Evolutionary conservation across 2,329 filamentous ascomycete species (phyloP).

Genomic region (Pseudofabraea citricarpa): DNA sequence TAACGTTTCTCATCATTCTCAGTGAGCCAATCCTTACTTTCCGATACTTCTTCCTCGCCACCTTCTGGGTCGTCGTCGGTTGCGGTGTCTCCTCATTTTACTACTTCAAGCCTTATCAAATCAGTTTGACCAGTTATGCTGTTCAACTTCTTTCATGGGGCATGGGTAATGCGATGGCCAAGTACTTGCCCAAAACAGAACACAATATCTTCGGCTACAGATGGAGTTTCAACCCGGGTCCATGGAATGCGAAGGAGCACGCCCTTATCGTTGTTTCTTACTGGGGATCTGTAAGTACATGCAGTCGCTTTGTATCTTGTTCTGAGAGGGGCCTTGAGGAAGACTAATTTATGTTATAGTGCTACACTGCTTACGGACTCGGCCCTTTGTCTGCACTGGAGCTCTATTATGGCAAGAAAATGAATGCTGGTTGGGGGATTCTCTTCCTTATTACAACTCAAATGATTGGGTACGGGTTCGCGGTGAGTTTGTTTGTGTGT

Average conservation of each 20-base stretch:
- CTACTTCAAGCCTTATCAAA: slow-evolving; percentile 29
- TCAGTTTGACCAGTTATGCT: slow-evolving; percentile 24
- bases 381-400: slow-evolving; percentile 26
- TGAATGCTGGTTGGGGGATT: slow-evolving; percentile 25
- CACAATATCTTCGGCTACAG: slow-evolving; percentile 23
- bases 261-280: slow-evolving; percentile 1
- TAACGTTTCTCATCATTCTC: no score
- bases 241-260: slow-evolving; percentile 26
- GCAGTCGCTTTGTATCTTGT: background rate
- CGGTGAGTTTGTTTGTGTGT: no score
- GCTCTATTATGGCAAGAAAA: slow-evolving; percentile 23
- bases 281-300: slow-evolving; percentile 21
- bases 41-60: slow-evolving; percentile 26
- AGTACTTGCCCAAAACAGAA: slow-evolving; percentile 20
- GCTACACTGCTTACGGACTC: slow-evolving; percentile 25
- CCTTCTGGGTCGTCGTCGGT: slow-evolving; percentile 28
- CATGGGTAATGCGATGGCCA: slow-evolving; percentile 25
- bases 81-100: slow-evolving; percentile 28
- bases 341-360: slow-evolving; percentile 9
- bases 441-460: slow-evolving; percentile 25
- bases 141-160: slow-evolving; percentile 29
- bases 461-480: slow-evolving; percentile 28
- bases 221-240: slow-evolving; percentile 29
- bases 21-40: slow-evolving; percentile 30
- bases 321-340: background rate